phyloP scores from a whole-genome alignment of 2,329 filamentous ascomycete species.

The Cercospora beticola region DNA sequence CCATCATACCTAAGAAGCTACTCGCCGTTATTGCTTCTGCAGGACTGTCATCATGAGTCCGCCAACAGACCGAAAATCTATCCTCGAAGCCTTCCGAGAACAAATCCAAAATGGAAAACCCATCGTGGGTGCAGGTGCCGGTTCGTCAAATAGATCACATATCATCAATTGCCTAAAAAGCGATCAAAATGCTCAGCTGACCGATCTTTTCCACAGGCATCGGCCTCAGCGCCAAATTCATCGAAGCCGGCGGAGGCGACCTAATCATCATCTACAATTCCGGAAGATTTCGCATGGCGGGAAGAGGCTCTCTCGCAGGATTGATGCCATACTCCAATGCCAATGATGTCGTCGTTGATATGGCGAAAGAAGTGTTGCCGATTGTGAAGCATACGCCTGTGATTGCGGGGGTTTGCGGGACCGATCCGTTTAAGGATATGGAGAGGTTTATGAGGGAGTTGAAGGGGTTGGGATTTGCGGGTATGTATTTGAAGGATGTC shows the following conservation, averaged over 20 bases:
- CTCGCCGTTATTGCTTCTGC: too few relatives aligned
- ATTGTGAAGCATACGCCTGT: constrained; percentile 64
- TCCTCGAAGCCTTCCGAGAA: constrained; percentile 56
- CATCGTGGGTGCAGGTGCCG: constrained; percentile 68
- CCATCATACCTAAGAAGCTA: background rate
- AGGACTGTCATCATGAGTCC: constrained; percentile 50
- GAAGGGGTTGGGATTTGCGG: constrained; percentile 63
- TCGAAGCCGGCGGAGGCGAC: constrained; percentile 67
- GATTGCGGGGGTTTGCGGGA: constrained; percentile 68
- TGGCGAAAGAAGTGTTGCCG: constrained; percentile 67
- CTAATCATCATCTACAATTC: constrained; percentile 62
- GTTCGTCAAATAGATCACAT: constrained; percentile 31
- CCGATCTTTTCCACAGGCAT: constrained; percentile 51
- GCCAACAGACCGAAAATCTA: constrained; percentile 57
- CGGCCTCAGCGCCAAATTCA: constrained; percentile 68
- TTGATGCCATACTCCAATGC: constrained; percentile 71
- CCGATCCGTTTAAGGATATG: constrained; percentile 67
- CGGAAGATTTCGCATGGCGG: constrained; percentile 71
- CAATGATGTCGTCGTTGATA: constrained; percentile 67
- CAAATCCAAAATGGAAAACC: constrained; percentile 57
- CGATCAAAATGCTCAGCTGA: background rate
- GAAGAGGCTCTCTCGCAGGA: constrained; percentile 66
- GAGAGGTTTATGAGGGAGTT: constrained; percentile 60
- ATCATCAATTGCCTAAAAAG: background rate
- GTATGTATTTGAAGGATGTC: background rate